Evolutionary conservation across 2,329 filamentous ascomycete species (phyloP), one percentile per base, ranked within the genome.

Genomic region (Botrytis aclada): DNA sequence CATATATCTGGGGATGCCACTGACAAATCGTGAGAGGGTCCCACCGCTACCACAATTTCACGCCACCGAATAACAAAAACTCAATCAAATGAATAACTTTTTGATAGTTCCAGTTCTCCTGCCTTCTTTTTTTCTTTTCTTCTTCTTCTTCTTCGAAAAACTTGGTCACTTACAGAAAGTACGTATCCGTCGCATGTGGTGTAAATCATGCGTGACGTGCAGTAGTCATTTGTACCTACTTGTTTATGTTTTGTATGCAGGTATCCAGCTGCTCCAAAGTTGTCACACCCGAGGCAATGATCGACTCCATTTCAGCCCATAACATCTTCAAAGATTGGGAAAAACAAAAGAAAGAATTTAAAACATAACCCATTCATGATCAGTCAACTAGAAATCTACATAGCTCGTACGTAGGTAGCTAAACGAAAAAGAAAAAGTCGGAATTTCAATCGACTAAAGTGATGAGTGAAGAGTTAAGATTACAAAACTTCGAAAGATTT

Each of bases 191-290:
- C 62, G 29, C 70, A 72, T 51, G 70, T 67, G 70, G 62, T 58
- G 25, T 47, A 22, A 54, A 66, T 41, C 63, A 66, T 58, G 60
- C 70, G 70, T 71, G 70, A 71, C 70, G 70, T 71, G 70, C 70
- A 71, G 69, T 58, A 58, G 54, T 29, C 64, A 41, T 20, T 66
- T 51, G 60, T 63, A 63, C 60, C 61, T 63, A 58, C 32, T 70
- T 32, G 64, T 63, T 63, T 29, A 58, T 58, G 16, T 56, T 65
- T 32, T 25, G 51, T 58, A 65, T 71, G 60, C 61, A 71, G 25
- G 10, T 56, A 71, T 41, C 60, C 69, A 65, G 51, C 66, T 43
- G 66, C 45, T 25, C 45, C 14, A 29, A 47, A 41, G 22, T 10
- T 14, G 18, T 67, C 41, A 29, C 65, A 67, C 6, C 47, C 34